Evolutionary conservation across 2,329 filamentous ascomycete species (phyloP), one percentile per base, ranked within the genome.

Genomic region (Massarina eburnea): DNA sequence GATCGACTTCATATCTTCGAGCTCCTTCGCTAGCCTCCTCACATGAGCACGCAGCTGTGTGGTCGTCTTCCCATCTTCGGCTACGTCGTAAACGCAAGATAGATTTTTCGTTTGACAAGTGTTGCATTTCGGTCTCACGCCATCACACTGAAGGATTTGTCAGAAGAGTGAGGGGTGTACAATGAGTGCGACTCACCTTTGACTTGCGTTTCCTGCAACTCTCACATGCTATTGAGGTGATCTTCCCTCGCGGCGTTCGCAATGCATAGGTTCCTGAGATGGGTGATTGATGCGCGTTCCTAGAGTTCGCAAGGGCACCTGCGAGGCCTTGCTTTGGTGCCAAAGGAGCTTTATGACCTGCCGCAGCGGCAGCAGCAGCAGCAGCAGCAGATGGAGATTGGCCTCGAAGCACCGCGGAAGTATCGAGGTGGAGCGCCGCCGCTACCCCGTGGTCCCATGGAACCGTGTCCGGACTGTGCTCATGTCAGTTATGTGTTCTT

Each of bases 201-300:
- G 66, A 70, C 41, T 71, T 71, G 17, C 67, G 61, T 44, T 70
- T 71, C 49, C 67, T 58, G 43, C 67, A 71, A 39, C 66, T 69
- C 40, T 70, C 67, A 46, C 67, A 71, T 15, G 67, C 67, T 54
- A 71, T 71, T 5, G 67, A 69, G 10, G 67, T 71, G 39, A 71
- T 71, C 42, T 69, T 69, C 20, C 66, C 66, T n/a, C 66, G 60
- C 20, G 66, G 66, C 8, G 66, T 69, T 22, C 66, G 64, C 30
- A 69, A 46, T 17, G 66, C 66, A 47, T 69, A 69, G 7, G 64
- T 68, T 27, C 66, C 66, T 18, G 66, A 58, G 35, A 69, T 69
- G 21, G 66, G 66, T 24, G 66, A 69, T 39, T 65, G 62, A 36
- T 67, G 58, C 44, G 67, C 64, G 22, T 57, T 56, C 46, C 60